Evolutionary conservation across 805 yeast genomes (phyloP).

Genomic region (Wickerhamomyces chaumierensis): DNA sequence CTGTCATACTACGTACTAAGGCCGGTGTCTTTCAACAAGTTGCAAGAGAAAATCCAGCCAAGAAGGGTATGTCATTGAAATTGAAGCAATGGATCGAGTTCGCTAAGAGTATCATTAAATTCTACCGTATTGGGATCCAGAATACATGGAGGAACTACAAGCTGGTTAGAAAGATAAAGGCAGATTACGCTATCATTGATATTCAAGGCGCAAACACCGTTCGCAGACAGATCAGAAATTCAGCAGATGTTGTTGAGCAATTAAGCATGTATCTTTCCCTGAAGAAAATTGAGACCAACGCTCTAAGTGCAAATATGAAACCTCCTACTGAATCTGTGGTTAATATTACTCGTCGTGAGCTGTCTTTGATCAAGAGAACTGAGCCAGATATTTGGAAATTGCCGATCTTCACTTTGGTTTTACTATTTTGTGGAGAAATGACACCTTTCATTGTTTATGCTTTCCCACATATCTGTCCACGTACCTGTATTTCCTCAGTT

Average conservation of each 20-base stretch:
- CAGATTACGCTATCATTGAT: slow-evolving; percentile 18
- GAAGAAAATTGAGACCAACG: slow-evolving; percentile 24
- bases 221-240: slow-evolving; percentile 21
- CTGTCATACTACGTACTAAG: slow-evolving; percentile 19
- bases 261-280: slow-evolving; percentile 22
- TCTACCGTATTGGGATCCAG: slow-evolving; percentile 47
- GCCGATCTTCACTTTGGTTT: slow-evolving; percentile 38
- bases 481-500: slow-evolving; percentile 44
- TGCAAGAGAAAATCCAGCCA: slow-evolving; percentile 9
- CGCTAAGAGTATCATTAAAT: slow-evolving; percentile 33
- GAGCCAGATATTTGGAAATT: slow-evolving; percentile 34
- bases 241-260: slow-evolving; percentile 27
- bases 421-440: slow-evolving; percentile 39
- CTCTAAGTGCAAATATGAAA: slow-evolving; percentile 16
- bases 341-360: slow-evolving; percentile 32
- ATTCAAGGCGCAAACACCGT: slow-evolving; percentile 8
- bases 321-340: slow-evolving; percentile 18
- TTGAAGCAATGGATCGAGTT: slow-evolving; percentile 30
- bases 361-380: slow-evolving; percentile 33
- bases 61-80: slow-evolving; percentile 16
- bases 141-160: slow-evolving; percentile 40
- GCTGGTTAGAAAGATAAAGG: slow-evolving; percentile 17
- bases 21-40: slow-evolving; percentile 20
- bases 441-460: slow-evolving; percentile 42
- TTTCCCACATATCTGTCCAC: slow-evolving; percentile 46